These are phyloP conservation scores for Aspergillus hancockii DNA, from an alignment of 495 filamentous ascomycete species.

Conservation along the genomic window DNA sequence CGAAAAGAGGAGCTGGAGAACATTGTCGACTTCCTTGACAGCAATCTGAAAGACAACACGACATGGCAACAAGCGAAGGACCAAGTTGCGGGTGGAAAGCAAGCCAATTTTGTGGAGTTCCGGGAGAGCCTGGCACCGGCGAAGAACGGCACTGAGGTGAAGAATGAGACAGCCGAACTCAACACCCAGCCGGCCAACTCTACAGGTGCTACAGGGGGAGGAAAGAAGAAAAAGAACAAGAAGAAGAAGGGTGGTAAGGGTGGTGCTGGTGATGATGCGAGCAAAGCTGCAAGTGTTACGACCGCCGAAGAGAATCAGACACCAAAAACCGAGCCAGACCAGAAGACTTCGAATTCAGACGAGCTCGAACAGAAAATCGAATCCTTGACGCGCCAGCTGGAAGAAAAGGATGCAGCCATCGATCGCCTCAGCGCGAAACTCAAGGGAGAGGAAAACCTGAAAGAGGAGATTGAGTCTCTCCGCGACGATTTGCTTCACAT, in stretches of 20 bases:
- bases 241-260: slow-evolving; percentile 80
- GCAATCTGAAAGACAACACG: slow-evolving; percentile 31
- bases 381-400: slow-evolving; percentile 59
- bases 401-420: slow-evolving; percentile 72
- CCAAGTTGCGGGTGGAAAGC: slow-evolving; percentile 31
- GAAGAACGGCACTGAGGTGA: slow-evolving; percentile 17
- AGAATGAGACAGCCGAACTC: slow-evolving; percentile 18
- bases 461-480: slow-evolving; percentile 83
- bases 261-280: slow-evolving; percentile 37
- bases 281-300: slow-evolving; percentile 31
- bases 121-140: slow-evolving; percentile 31
- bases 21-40: slow-evolving; percentile 42
- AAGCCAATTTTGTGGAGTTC: slow-evolving; percentile 39
- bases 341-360: slow-evolving; percentile 30
- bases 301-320: slow-evolving; percentile 21
- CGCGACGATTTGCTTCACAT: slow-evolving; percentile 74
- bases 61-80: slow-evolving; percentile 41
- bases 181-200: slow-evolving; percentile 23
- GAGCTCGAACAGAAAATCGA: slow-evolving; percentile 54
- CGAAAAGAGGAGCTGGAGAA: slow-evolving; percentile 37
- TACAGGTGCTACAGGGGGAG: slow-evolving; percentile 21
- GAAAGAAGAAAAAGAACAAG: slow-evolving; percentile 78
- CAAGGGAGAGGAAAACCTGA: slow-evolving; percentile 75
- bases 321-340: slow-evolving; percentile 24
- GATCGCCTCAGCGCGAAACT: slow-evolving; percentile 63